Conservation (phyloP, 768 basidiomycete species). For the Erythrobasidium yunnanense region DNA sequence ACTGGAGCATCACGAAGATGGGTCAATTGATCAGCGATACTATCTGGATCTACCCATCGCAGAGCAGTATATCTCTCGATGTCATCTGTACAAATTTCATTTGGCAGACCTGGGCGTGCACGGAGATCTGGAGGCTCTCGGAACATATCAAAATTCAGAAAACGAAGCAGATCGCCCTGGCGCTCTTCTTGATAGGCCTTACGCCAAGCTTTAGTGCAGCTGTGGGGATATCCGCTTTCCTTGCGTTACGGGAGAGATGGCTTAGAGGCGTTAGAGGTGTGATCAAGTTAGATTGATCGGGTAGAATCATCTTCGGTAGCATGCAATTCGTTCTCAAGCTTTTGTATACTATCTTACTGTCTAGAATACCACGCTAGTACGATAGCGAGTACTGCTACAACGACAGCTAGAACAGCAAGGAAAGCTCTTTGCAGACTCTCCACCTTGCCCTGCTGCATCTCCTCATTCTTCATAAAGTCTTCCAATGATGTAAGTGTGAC, state of each 20-base stretch:
- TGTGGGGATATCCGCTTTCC: not conserved
- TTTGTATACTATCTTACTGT: too few relatives aligned
- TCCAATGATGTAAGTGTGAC: conserved; percentile 5
- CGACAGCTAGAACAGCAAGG: not conserved
- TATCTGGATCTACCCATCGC: conserved; percentile 32
- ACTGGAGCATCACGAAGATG: not conserved
- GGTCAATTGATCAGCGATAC: conserved; percentile 1
- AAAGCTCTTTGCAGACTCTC: not conserved
- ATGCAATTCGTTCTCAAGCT: too few relatives aligned
- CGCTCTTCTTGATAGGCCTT: not conserved
- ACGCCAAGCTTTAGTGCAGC: conserved; percentile 2
- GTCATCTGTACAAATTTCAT: conserved; percentile 30
- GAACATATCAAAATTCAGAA: not conserved
- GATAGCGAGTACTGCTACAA: not conserved
- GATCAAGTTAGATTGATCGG: not conserved
- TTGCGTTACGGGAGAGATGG: conserved; percentile 10
- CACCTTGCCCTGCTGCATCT: not conserved
- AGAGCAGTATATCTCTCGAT: conserved; percentile 33
- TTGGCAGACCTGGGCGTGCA: conserved; percentile 17
- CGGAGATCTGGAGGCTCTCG: conserved; percentile 2
- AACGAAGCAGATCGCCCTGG: not conserved
- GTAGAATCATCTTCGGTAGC: not conserved
- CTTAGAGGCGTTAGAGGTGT: not conserved
- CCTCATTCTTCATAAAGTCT: conserved; percentile 1
- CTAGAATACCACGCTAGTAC: conserved; percentile 2